Percentiles rank a stretch among this genome's conserved stretches.
Conservation (phyloP, 2,329 filamentous ascomycete species). For the Phialophora macrospora region DNA sequence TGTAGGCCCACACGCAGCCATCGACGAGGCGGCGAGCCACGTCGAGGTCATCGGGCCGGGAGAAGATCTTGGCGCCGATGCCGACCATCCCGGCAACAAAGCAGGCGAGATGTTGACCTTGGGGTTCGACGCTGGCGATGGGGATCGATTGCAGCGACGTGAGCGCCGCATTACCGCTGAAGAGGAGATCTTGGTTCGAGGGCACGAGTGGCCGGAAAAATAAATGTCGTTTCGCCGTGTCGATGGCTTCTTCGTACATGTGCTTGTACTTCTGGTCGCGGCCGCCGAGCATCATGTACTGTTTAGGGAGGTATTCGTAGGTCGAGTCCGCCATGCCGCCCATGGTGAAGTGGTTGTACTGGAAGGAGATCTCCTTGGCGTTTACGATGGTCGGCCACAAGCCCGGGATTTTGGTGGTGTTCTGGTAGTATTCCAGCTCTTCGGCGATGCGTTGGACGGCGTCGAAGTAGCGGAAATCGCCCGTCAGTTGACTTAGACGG, state of each 20-base stretch:
- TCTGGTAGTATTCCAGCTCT: conserved; percentile 44
- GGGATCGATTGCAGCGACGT: conserved; percentile 39
- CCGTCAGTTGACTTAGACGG: conserved; percentile 47
- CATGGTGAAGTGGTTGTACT: conserved; percentile 55
- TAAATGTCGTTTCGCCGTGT: conserved; percentile 72
- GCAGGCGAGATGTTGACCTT: conserved; percentile 68
- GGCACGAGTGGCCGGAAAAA: conserved; percentile 78
- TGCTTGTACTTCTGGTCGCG: conserved; percentile 65
- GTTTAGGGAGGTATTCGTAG: conserved; percentile 64
- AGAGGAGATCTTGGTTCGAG: conserved; percentile 69
- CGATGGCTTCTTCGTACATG: conserved; percentile 71
- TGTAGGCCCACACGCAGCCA: conserved; percentile 68
- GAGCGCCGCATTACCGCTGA: conserved; percentile 56
- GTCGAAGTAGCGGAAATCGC: conserved; percentile 48
- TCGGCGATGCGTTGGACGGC: conserved; percentile 46
- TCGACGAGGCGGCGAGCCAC: conserved; percentile 64
- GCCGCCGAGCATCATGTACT: conserved; percentile 78
- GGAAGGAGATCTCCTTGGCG: conserved; percentile 39
- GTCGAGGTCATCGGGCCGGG: conserved; percentile 59
- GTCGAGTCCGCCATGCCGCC: conserved; percentile 62
- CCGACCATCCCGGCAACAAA: conserved; percentile 74
- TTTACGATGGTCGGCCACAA: conserved; percentile 49
- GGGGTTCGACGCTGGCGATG: conserved; percentile 40
- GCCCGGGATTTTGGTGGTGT: conserved; percentile 46
- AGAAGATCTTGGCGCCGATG: conserved; percentile 67